Evolutionary conservation across 2,329 filamentous ascomycete genomes (phyloP), one percentile per base, ranked within the genome.

Genomic region (Penicillium sp.): DNA sequence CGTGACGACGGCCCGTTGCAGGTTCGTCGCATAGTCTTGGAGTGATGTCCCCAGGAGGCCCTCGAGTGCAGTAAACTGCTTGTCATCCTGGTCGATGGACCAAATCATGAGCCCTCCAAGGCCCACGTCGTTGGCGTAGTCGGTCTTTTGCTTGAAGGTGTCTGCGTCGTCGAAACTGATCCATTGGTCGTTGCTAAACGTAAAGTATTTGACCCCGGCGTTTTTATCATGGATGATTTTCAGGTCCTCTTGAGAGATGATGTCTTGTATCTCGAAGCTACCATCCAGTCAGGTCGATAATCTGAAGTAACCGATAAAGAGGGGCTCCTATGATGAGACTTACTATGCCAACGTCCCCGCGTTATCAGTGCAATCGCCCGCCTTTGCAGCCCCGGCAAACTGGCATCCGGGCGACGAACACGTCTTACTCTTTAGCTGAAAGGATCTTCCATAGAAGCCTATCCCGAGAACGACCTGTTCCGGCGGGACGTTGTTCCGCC

Each of bases 121-220:
- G 13, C 45, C 45, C 5, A 31, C 30, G 9, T 31, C 30, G 9
- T 73, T 73, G 1, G 77, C 77, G 55, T 63, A 78, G 5, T 78
- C 66, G 3, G 67, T 66, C 60, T 81, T 81, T 21, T 70, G 58
- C 31, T 70, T 65, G 21, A 75, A 69, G 2, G 79, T 82, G 7
- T 76, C 70, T 0, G 56, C 56, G 56, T 82, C 78, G 46, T 76
- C 74, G 38, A 70, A 75, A 1, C 70, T 69, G 3, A 74, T 65
- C 69, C 69, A 70, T 26, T 69, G 63, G 46, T 70, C 53, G 0
- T 23, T 58, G 29, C 56, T 44, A 19, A 49, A 69, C 1, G 52
- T 58, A 1, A 68, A 45, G 13, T 58, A 58, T 26, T 69, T 68
- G 21, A 70, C 60, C 3, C 64, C 68, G 1, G 65, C 69, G 6